A percentile compares a stretch with the other conserved stretches of the same genome.
These are phyloP conservation scores for Neurospora discreta DNA, from an alignment of 495 filamentous ascomycete species.

Conservation along the genomic window DNA sequence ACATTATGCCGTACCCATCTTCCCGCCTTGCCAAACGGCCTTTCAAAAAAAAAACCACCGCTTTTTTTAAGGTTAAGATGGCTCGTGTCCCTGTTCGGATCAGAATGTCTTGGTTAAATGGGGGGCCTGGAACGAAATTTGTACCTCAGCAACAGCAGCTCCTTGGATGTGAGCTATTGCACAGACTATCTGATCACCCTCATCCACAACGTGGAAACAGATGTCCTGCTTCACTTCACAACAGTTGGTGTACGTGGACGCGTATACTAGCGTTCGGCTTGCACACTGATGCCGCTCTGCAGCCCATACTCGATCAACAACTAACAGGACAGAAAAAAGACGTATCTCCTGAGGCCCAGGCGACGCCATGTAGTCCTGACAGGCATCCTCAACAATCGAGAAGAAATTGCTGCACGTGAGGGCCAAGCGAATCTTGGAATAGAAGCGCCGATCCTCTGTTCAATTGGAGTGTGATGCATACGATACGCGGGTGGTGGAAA, in stretches of 20 bases:
- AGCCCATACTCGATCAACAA: not conserved
- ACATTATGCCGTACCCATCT: constrained; percentile 37
- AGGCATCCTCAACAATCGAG: not conserved
- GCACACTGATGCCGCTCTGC: not conserved
- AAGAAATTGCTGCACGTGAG: not conserved
- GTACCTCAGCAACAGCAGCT: constrained; percentile 6
- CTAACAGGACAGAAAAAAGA: not conserved
- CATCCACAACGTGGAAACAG: not conserved
- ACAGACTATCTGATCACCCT: constrained; percentile 6
- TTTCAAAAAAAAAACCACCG: constrained; percentile 17
- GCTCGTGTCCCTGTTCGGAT: constrained; percentile 13
- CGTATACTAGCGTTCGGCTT: not conserved
- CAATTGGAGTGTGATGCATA: not conserved
- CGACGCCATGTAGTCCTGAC: not conserved
- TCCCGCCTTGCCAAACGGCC: constrained; percentile 13
- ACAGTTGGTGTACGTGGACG: not conserved
- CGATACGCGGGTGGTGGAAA: not conserved
- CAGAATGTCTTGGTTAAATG: constrained; percentile 11
- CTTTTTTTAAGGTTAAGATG: constrained; percentile 10
- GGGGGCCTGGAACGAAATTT: constrained; percentile 3
- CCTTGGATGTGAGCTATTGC: constrained; percentile 17
- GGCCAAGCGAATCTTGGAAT: not conserved
- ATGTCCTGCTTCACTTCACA: not conserved
- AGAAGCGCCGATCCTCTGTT: constrained; percentile 7
- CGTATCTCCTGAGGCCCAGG: not conserved